These are phyloP conservation scores for Strobilomyces echinocephalus DNA, from an alignment of 768 basidiomycete genomes.

Conservation along the genomic window DNA sequence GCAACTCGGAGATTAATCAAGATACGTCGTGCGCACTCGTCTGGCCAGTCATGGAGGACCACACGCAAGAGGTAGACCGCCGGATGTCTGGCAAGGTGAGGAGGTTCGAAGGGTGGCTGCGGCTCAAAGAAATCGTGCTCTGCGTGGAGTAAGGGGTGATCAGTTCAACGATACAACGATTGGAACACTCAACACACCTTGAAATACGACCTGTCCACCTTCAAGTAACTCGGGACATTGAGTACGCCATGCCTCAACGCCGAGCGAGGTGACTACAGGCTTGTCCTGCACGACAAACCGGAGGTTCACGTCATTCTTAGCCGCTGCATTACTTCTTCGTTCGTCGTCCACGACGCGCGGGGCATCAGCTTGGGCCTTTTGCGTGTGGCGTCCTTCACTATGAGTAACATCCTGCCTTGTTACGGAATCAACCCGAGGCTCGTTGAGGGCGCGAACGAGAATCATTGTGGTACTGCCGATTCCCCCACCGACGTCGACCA, in stretches of 20 bases:
- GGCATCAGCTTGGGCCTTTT: conserved; percentile 1
- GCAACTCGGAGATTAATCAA: conserved; percentile 41
- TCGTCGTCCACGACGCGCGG: neutral
- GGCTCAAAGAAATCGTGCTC: conserved; percentile 75
- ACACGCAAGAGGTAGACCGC: conserved; percentile 68
- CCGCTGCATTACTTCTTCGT: conserved; percentile 11
- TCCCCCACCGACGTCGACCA: conserved; percentile 70
- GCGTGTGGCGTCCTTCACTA: neutral
- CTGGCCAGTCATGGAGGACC: conserved; percentile 77
- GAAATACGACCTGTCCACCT: conserved; percentile 48
- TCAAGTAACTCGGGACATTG: conserved; percentile 57
- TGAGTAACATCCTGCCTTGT: conserved; percentile 1
- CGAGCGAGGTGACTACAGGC: conserved; percentile 49
- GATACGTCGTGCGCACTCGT: conserved; percentile 46
- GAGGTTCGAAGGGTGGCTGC: conserved; percentile 40
- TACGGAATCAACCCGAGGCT: neutral
- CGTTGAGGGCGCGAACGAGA: conserved; percentile 37
- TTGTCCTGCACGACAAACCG: conserved; percentile 56
- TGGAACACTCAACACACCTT: conserved; percentile 31
- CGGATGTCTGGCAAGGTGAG: conserved; percentile 34
- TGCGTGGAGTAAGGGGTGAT: conserved; percentile 14
- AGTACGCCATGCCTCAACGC: conserved; percentile 52
- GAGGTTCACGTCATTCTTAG: conserved; percentile 34
- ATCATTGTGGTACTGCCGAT: conserved; percentile 51
- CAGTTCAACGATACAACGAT: neutral